Percentiles rank a stretch among this genome's conserved stretches.
Evolutionary conservation across 2,329 filamentous ascomycete species (phyloP).

Genomic region (Annulohypoxylon truncatum): DNA sequence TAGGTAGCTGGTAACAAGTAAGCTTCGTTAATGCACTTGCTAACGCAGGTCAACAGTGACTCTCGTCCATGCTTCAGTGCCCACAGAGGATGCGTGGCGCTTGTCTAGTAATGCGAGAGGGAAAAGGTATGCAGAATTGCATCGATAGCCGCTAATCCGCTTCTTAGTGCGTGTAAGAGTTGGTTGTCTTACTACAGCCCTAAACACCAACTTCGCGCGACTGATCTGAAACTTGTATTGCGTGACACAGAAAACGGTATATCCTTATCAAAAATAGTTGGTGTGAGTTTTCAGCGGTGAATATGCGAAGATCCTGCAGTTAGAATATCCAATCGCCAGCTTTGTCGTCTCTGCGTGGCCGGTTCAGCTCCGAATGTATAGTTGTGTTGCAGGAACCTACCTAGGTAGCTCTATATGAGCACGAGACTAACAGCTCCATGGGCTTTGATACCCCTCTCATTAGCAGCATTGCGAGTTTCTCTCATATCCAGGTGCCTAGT

Average conservation of each 20-base stretch:
- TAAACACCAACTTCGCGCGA: slow-evolving; percentile 19
- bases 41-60: slow-evolving; percentile 5
- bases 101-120: slow-evolving; percentile 31
- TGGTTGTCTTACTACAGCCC: slow-evolving; percentile 35
- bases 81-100: slow-evolving; percentile 17
- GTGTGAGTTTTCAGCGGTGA: neutral
- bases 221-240: slow-evolving; percentile 28
- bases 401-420: neutral
- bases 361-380: slow-evolving; percentile 25
- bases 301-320: neutral
- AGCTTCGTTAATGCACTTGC: slow-evolving; percentile 11
- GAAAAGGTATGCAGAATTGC: slow-evolving; percentile 9
- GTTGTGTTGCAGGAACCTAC: slow-evolving; percentile 1
- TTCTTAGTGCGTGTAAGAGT: slow-evolving; percentile 15
- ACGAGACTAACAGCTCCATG: slow-evolving; percentile 3
- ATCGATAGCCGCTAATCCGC: slow-evolving; percentile 15
- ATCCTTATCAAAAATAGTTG: slow-evolving; percentile 9
- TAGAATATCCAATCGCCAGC: slow-evolving; percentile 13
- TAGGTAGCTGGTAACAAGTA: slow-evolving; percentile 31
- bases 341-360: slow-evolving; percentile 11
- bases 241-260: slow-evolving; percentile 6
- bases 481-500: neutral
- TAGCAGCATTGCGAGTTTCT: neutral
- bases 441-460: neutral
- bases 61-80: slow-evolving; percentile 11